Evolutionary conservation across 2,329 filamentous ascomycete genomes (phyloP).

Genomic region (Pseudogymnoascus sp.): DNA sequence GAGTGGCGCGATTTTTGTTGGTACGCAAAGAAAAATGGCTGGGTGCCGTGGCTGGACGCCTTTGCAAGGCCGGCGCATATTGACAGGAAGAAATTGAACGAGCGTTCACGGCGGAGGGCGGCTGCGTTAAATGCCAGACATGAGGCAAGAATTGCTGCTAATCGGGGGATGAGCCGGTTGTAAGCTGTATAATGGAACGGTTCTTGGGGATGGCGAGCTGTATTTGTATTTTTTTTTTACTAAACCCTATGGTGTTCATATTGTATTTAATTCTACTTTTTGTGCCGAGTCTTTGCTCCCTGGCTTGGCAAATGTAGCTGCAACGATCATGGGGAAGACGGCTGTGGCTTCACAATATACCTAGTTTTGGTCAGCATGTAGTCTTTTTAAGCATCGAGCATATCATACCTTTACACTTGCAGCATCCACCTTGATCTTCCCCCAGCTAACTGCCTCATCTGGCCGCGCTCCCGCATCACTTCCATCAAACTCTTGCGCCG

Average conservation of each 20-base stretch:
- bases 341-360: constrained; percentile 60
- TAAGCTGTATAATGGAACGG: background rate
- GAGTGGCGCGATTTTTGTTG: background rate
- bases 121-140: background rate
- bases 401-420: constrained; percentile 76
- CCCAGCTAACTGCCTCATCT: constrained; percentile 97
- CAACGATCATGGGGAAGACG: constrained; percentile 61
- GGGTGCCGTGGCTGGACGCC: background rate
- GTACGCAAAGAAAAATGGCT: background rate
- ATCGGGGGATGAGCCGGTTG: background rate
- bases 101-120: background rate
- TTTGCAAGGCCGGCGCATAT: background rate
- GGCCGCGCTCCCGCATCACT: constrained; percentile 92
- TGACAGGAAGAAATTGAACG: background rate
- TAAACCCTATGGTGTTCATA: background rate
- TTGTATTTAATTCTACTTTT: constrained; percentile 10
- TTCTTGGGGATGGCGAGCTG: background rate
- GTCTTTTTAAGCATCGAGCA: background rate
- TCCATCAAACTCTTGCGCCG: constrained; percentile 93
- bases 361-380: constrained; percentile 29
- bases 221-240: background rate
- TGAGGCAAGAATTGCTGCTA: background rate
- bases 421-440: constrained; percentile 87
- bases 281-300: constrained; percentile 3
- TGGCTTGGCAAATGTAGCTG: constrained; percentile 57